phyloP scores from a whole-genome alignment of 2,329 filamentous ascomycete species.

The Stachybotrys chlorohalonatus region DNA sequence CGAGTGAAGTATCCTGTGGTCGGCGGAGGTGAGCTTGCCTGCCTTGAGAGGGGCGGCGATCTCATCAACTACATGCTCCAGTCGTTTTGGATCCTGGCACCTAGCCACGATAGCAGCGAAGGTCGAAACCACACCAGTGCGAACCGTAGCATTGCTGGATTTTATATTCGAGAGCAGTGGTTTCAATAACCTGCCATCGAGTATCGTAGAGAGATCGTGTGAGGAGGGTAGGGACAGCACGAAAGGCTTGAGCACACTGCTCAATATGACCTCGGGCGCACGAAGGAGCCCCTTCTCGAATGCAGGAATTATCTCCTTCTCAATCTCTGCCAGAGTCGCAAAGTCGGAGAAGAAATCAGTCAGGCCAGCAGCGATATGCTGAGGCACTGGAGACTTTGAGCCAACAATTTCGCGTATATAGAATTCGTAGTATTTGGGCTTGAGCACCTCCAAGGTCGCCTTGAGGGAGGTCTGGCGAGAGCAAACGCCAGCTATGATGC shows the following conservation, averaged over 20 bases:
- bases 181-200: conserved; percentile 69
- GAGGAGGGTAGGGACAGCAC: conserved; percentile 57
- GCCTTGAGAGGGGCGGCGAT: conserved; percentile 70
- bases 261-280: conserved; percentile 81
- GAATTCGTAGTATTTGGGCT: conserved; percentile 68
- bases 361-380: conserved; percentile 64
- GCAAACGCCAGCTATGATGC: conserved; percentile 80
- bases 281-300: conserved; percentile 84
- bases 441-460: conserved; percentile 51
- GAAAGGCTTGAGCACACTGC: conserved; percentile 67
- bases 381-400: conserved; percentile 62
- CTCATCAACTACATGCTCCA: conserved; percentile 68
- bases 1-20: conserved; percentile 75
- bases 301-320: conserved; percentile 66
- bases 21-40: conserved; percentile 73
- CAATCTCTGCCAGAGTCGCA: conserved; percentile 63
- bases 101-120: conserved; percentile 62
- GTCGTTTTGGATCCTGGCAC: conserved; percentile 44
- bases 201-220: conserved; percentile 68
- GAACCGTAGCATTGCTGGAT: conserved; percentile 73
- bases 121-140: conserved; percentile 64
- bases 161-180: conserved; percentile 84
- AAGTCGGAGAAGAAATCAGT: conserved; percentile 77
- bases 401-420: conserved; percentile 79
- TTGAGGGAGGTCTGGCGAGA: conserved; percentile 59